Evolutionary conservation across 345 rosid genomes (phyloP), one percentile per base, ranked within the genome.

Genomic region (Lumnitzera racemosa): DNA sequence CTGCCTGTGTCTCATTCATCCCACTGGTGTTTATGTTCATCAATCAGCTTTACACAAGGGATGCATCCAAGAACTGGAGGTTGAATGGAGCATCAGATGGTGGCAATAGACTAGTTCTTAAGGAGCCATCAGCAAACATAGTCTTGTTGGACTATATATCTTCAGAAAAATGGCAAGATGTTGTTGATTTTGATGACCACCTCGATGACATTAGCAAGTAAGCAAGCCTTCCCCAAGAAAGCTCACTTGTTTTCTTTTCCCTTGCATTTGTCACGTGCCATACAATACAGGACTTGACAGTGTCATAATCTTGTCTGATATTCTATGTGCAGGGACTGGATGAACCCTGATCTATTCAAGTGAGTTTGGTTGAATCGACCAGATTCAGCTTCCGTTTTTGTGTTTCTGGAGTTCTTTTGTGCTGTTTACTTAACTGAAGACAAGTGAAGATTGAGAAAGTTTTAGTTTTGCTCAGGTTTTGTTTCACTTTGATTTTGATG

Each of bases 31-130:
- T 59, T 20, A 24, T 46, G 25, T 13, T 62, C 50, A 10, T 61
- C 61, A 9, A 57, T 58, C 72, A 94, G 99, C 90, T 90, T 65
- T 86, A 79, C 69, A 74, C 79, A 56, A 85, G 81, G 79, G 97
- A 87, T 79, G 86, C 86, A 66, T 94, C 91, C 58, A 92, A 80
- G 86, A 87, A 70, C 67, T 94, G 97, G 99, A 87, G 82, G 81
- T 69, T 77, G 27, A 80, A 72, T 53, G 43, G 43, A 36, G 86
- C 86, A 66, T 62, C 84, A 0, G 90, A 84, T 69, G 85, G 84
- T 69, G 82, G 89, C 74, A 75, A 80, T 74, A 79, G 64, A 51
- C 71, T 94, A 74, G 70, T 77, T 13, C 64, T 68, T 47, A 90
- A 84, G 85, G 99, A 88, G 70, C 92, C 97, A 67, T 80, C 91